A percentile compares a stretch with the other conserved stretches of the same genome.
phyloP scores from a whole-genome alignment of 2,329 filamentous ascomycete genomes.

The Trichoderma hamatum region DNA sequence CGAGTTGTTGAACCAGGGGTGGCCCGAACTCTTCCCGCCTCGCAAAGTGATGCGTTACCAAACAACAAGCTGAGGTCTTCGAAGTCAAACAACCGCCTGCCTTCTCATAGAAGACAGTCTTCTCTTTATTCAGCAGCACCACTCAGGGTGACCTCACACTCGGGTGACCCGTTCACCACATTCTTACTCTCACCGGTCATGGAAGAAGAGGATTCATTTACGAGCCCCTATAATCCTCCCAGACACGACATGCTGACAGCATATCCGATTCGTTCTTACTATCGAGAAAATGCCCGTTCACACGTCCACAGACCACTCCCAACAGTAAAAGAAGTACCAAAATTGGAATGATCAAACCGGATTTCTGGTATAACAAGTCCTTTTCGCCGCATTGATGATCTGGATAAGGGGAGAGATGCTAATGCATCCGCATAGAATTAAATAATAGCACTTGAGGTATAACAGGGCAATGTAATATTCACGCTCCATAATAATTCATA shows the following conservation, averaged over 20 bases:
- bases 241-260: neutral
- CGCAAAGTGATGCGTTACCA: too few relatives aligned
- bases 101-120: neutral
- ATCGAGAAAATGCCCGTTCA: neutral
- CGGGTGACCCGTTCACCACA: neutral
- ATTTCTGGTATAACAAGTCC: neutral
- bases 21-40: neutral
- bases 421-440: too few relatives aligned
- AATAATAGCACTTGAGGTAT: neutral
- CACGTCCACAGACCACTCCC: neutral
- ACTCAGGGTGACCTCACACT: neutral
- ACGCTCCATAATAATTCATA: fast-evolving
- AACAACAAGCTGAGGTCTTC: neutral
- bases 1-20: too few relatives aligned
- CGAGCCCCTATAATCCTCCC: neutral
- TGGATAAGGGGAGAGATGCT: neutral
- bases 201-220: conserved; percentile 4
- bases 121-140: neutral
- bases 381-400: neutral
- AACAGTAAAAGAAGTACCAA: conserved; percentile 1
- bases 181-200: neutral
- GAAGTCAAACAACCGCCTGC: neutral
- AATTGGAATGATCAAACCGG: neutral
- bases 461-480: neutral
- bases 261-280: neutral